A percentile compares a stretch with the other conserved stretches of the same genome.
Evolutionary conservation across 495 filamentous ascomycete species (phyloP).

Genomic region (Penicillium lagena): DNA sequence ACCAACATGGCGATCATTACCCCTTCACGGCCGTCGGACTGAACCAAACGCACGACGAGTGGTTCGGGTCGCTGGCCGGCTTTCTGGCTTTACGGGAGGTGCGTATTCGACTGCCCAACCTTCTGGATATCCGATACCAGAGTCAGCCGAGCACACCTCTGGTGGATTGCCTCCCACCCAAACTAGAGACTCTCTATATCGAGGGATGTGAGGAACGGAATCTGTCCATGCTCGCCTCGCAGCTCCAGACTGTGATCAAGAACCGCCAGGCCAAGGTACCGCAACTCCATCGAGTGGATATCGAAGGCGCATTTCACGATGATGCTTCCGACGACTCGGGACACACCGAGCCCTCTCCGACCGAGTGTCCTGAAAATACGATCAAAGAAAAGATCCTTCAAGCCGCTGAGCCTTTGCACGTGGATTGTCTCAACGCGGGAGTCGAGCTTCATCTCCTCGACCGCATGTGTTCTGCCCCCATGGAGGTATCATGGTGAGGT

Average conservation of each 20-base stretch:
- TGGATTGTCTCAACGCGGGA: constrained; percentile 16
- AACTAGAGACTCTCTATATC: constrained; percentile 23
- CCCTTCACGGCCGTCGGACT: constrained; percentile 24
- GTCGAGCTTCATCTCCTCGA: constrained; percentile 24
- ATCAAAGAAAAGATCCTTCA: constrained; percentile 23
- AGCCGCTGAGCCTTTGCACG: constrained; percentile 17
- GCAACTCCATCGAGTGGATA: constrained; percentile 12
- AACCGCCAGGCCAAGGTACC: constrained; percentile 12
- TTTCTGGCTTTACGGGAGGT: constrained; percentile 26
- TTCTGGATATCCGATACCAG: constrained; percentile 25
- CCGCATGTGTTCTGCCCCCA: constrained; percentile 7
- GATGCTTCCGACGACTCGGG: constrained; percentile 4
- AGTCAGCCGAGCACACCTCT: constrained; percentile 17
- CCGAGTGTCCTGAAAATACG: not conserved
- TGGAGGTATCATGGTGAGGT: no score
- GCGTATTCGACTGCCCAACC: constrained; percentile 28
- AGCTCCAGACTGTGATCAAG: constrained; percentile 19
- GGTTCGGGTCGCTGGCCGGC: constrained; percentile 24
- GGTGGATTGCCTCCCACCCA: constrained; percentile 19
- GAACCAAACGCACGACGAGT: constrained; percentile 29
- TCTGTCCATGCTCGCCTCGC: constrained; percentile 19
- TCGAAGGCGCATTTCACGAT: constrained; percentile 29
- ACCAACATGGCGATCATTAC: constrained; percentile 23
- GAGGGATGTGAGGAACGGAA: constrained; percentile 26
- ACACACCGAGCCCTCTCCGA: not conserved